Evolutionary conservation across 805 yeast genomes (phyloP).

Genomic region (Metschnikowia aberdeeniae): DNA sequence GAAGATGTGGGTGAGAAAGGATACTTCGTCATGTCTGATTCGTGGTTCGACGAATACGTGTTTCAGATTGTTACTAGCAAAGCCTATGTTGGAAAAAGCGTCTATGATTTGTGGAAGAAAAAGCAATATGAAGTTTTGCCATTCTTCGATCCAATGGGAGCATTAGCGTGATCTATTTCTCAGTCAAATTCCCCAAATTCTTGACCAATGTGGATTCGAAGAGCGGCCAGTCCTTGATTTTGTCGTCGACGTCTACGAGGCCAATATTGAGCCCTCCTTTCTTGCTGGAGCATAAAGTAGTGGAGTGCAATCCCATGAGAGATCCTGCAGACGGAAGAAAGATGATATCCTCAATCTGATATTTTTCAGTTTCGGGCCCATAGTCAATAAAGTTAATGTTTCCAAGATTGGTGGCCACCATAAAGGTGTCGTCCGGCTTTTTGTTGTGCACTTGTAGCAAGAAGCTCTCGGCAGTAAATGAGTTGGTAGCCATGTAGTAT

Average conservation of each 20-base stretch:
- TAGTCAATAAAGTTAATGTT: conserved; percentile 4
- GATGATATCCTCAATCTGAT: conserved; percentile 6
- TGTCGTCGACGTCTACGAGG: conserved; percentile 4
- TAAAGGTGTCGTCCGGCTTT: conserved; percentile 6
- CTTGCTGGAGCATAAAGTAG: conserved; percentile 8
- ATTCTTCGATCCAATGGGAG: conserved; percentile 42
- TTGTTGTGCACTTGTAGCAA: conserved; percentile 4
- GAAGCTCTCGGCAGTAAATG: conserved; percentile 7
- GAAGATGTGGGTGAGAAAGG: conserved; percentile 38
- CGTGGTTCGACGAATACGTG: conserved; percentile 42
- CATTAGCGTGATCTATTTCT: conserved; percentile 28
- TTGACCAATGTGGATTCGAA: conserved; percentile 1
- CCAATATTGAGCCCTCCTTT: conserved; percentile 8
- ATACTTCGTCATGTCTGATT: conserved; percentile 41
- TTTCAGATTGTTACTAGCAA: conserved; percentile 39
- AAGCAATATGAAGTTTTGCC: conserved; percentile 34
- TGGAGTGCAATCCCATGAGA: conserved; percentile 10
- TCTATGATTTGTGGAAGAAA: conserved; percentile 33
- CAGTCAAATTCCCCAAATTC: conserved; percentile 2
- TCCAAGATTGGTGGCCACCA: conserved; percentile 9
- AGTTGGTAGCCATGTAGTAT: conserved; percentile 7
- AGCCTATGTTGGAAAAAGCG: conserved; percentile 33
- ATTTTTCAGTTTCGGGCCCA: conserved; percentile 1
- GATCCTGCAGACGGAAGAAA: conserved; percentile 10
- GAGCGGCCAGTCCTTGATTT: conserved; percentile 7